phyloP scores from a whole-genome alignment of 331 rosid species.

The Malus hybrid region DNA sequence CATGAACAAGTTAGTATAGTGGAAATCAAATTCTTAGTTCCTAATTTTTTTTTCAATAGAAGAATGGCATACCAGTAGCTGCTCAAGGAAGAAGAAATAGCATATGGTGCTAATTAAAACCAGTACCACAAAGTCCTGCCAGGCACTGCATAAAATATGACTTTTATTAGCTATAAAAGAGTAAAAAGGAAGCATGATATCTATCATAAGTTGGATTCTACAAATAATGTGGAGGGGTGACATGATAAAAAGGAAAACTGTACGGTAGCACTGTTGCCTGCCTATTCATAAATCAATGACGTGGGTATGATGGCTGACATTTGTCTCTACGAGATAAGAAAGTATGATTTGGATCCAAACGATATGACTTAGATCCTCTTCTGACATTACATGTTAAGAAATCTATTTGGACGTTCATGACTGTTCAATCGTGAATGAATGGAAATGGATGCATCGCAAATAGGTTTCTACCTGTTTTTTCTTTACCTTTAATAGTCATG shows the following conservation, averaged over 20 bases:
- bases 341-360: neutral
- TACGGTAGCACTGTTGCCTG: neutral
- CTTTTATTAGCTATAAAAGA: conserved; percentile 7
- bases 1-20: neutral
- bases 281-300: neutral
- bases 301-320: neutral
- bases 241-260: neutral
- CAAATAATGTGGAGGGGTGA: neutral
- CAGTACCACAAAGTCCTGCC: conserved; percentile 98
- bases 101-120: conserved; percentile 88
- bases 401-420: neutral
- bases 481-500: neutral
- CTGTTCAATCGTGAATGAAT: neutral
- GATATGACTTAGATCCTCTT: neutral
- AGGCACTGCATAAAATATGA: conserved; percentile 51
- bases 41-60: conserved; percentile 8
- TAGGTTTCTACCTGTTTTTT: neutral
- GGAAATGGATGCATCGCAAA: neutral
- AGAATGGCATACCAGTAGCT: conserved; percentile 78
- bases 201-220: neutral
- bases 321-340: neutral
- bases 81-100: conserved; percentile 97
- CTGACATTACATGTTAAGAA: neutral
- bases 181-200: neutral
- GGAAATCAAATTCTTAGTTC: conserved; percentile 5